A percentile compares a stretch with the other conserved stretches of the same genome.
phyloP scores from a whole-genome alignment of 805 yeast species.

The Starmerella bacillaris region DNA sequence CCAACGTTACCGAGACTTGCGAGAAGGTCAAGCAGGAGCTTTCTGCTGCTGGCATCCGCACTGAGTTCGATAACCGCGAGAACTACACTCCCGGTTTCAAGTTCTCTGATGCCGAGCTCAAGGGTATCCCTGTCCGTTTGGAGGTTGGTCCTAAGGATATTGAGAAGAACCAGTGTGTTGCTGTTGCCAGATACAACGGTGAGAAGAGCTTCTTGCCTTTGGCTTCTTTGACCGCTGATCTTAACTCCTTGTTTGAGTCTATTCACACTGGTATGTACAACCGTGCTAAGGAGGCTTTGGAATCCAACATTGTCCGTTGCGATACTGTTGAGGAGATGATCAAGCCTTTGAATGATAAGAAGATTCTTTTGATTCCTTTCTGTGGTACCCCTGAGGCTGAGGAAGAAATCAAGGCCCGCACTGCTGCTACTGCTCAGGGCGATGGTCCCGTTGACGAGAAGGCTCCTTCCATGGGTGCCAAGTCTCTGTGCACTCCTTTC shows the following conservation, averaged over 20 bases:
- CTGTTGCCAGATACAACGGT: conserved; percentile 85
- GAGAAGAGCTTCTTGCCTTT: conserved; percentile 52
- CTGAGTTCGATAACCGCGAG: conserved; percentile 72
- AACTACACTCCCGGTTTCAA: conserved; percentile 98
- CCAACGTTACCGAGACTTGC: conserved; percentile 52
- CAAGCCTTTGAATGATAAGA: conserved; percentile 77
- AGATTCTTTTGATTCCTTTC: conserved; percentile 89
- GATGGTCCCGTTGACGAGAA: conserved; percentile 80
- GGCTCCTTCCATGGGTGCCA: conserved; percentile 99
- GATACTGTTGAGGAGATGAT: conserved; percentile 83
- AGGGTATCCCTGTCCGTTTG: conserved; percentile 83
- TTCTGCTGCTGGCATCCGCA: conserved; percentile 47
- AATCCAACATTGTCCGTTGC: conserved; percentile 65
- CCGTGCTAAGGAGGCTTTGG: conserved; percentile 68
- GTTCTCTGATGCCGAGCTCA: conserved; percentile 90
- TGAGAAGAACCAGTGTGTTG: conserved; percentile 57
- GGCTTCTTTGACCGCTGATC: conserved; percentile 41
- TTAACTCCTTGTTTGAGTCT: conserved; percentile 63
- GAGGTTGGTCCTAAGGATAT: conserved; percentile 96
- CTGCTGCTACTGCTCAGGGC: conserved; percentile 60
- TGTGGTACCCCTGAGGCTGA: conserved; percentile 91
- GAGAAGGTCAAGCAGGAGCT: conserved; percentile 48
- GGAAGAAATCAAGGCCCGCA: conserved; percentile 84
- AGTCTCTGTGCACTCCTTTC: conserved; percentile 89
- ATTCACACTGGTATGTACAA: conserved; percentile 60